A percentile compares a stretch with the other conserved stretches of the same genome.
Conservation (phyloP, 495 filamentous ascomycete species). For the Lophiotrema nucula region DNA sequence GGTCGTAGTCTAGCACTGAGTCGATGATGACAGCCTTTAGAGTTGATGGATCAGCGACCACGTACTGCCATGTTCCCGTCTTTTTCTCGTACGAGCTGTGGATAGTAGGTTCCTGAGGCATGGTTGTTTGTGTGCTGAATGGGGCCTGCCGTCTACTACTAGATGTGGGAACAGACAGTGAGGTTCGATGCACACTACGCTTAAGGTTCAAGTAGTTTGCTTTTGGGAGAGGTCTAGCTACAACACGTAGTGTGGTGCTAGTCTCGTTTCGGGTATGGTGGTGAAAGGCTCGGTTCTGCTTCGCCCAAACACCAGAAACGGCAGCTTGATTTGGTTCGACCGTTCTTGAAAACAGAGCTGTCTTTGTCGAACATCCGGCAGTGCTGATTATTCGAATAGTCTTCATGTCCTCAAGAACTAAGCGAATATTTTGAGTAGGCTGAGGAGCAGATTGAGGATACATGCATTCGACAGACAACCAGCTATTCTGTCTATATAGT, state of each 20-base stretch:
- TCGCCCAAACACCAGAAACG: not conserved
- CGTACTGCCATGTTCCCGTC: constrained; percentile 61
- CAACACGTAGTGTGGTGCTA: not conserved
- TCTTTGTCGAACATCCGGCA: not conserved
- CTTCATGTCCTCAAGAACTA: not conserved
- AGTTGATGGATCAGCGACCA: constrained; percentile 55
- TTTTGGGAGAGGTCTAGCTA: not conserved
- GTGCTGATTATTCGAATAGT: not conserved
- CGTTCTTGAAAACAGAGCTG: not conserved
- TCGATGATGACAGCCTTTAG: constrained; percentile 55
- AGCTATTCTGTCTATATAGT: not conserved
- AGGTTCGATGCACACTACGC: no score
- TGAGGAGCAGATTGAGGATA: not conserved
- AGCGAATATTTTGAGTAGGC: not conserved
- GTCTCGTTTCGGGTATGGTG: not conserved
- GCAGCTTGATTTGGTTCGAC: not conserved
- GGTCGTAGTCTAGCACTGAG: constrained; percentile 59
- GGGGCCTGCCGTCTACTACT: not conserved
- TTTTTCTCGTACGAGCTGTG: constrained; percentile 46
- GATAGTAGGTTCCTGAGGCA: constrained; percentile 29
- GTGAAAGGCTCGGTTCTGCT: not conserved
- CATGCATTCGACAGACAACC: not conserved
- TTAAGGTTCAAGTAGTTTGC: not conserved
- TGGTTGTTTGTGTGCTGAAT: constrained; percentile 2
- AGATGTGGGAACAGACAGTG: not conserved